Percentiles rank a stretch among this genome's conserved stretches.
Evolutionary conservation across 306 rosid species (phyloP).

Genomic region (Vigna reflexopilosa): DNA sequence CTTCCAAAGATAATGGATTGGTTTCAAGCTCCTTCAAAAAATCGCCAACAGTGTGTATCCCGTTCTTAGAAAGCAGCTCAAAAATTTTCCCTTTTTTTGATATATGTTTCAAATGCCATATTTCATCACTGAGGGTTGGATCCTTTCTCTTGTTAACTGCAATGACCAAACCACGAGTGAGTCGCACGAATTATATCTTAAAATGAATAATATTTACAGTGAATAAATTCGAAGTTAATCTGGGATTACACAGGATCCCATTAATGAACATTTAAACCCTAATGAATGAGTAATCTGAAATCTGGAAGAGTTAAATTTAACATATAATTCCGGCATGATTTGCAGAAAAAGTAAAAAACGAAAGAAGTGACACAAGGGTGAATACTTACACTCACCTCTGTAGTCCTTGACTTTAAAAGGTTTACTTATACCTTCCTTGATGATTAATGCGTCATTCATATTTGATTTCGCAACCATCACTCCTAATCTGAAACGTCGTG

Average conservation of each 20-base stretch:
- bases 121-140: constrained; percentile 45
- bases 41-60: constrained; percentile 46
- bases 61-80: neutral
- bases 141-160: constrained; percentile 47
- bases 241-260: neutral
- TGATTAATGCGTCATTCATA: constrained; percentile 1
- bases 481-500: constrained; percentile 48
- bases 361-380: neutral
- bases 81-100: constrained; percentile 32
- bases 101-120: constrained; percentile 57
- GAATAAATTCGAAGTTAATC: neutral
- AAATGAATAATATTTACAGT: neutral
- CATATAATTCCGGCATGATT: too few species aligned
- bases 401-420: constrained; percentile 53
- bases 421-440: constrained; percentile 58
- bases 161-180: neutral
- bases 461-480: constrained; percentile 33
- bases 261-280: too few species aligned
- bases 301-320: too few species aligned
- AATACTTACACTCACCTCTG: constrained; percentile 54
- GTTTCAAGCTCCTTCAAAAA: constrained; percentile 40
- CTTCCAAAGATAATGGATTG: constrained; percentile 26
- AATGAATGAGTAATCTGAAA: too few species aligned
- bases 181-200: neutral
- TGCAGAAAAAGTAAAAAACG: too few species aligned